These are phyloP conservation scores for Pseudogymnoascus sp. DNA, from an alignment of 2,329 filamentous ascomycete genomes.

Conservation along the genomic window DNA sequence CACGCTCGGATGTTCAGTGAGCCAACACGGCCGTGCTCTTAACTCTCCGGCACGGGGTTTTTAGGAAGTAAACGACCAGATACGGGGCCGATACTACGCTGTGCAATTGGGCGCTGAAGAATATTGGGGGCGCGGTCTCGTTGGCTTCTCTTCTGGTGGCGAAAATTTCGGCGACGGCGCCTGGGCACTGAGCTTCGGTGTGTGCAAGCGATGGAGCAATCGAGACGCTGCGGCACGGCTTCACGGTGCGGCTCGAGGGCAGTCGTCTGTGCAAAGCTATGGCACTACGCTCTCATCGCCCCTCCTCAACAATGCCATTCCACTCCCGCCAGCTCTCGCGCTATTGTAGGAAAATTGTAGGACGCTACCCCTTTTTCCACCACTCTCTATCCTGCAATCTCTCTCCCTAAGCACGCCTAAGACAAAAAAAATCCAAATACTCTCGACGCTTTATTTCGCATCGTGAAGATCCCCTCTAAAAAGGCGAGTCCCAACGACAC, in stretches of 20 bases:
- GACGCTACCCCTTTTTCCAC: not conserved
- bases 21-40: not conserved
- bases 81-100: not conserved
- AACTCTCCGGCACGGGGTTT: not conserved
- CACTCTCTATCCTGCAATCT: not conserved
- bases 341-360: not conserved
- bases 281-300: too few relatives aligned
- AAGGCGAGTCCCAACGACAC: not conserved
- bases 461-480: not conserved
- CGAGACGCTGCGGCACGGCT: not conserved
- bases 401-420: not conserved
- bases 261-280: not conserved
- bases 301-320: not conserved
- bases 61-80: not conserved
- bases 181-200: not conserved
- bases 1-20: not conserved
- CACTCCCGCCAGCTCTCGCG: not conserved
- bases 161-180: not conserved
- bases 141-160: not conserved
- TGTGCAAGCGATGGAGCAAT: constrained; percentile 3
- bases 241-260: not conserved
- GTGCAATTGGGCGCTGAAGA: not conserved
- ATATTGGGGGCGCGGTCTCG: not conserved
- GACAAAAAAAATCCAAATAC: not conserved
- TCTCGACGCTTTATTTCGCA: not conserved